These are phyloP conservation scores for Zygosaccharomyces siamensis DNA, from an alignment of 805 yeast species.

Conservation along the genomic window DNA sequence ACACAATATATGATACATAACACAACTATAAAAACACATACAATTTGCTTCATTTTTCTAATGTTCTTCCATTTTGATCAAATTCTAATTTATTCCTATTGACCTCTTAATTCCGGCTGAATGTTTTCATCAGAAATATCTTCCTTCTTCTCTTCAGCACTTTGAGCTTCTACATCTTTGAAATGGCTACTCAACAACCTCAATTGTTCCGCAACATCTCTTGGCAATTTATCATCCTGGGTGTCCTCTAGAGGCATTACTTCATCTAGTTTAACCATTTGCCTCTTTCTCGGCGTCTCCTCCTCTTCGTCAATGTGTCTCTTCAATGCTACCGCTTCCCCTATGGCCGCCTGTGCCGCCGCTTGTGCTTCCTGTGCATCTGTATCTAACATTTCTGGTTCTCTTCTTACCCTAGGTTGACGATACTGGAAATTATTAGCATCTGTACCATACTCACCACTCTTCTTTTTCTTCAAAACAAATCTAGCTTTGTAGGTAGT, in stretches of 20 bases:
- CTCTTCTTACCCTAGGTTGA: conserved; percentile 3
- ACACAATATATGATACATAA: background rate
- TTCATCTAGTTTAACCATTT: conserved; percentile 17
- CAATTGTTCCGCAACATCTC: conserved; percentile 35
- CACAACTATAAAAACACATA: background rate
- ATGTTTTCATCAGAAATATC: conserved; percentile 34
- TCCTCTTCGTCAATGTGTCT: conserved; percentile 19
- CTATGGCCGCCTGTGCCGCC: conserved; percentile 29
- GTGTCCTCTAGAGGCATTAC: conserved; percentile 27
- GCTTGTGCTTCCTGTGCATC: conserved; percentile 23
- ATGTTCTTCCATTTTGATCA: background rate
- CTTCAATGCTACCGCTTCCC: conserved; percentile 21
- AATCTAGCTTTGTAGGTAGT: conserved; percentile 36
- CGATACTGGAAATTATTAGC: conserved; percentile 6
- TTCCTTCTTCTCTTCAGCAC: conserved; percentile 20
- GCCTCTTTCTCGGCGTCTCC: conserved; percentile 16
- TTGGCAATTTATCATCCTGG: conserved; percentile 33
- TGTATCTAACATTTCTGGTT: conserved; percentile 13
- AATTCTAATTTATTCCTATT: conserved; percentile 12
- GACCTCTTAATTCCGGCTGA: conserved; percentile 36
- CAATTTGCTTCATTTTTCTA: background rate
- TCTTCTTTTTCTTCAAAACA: conserved; percentile 32
- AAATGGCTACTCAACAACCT: conserved; percentile 34
- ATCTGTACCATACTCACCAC: conserved; percentile 27
- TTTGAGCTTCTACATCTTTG: conserved; percentile 30